A percentile compares a stretch with the other conserved stretches of the same genome.
Evolutionary conservation across 2,329 filamentous ascomycete species (phyloP).

Genomic region (Daldinia sp.): DNA sequence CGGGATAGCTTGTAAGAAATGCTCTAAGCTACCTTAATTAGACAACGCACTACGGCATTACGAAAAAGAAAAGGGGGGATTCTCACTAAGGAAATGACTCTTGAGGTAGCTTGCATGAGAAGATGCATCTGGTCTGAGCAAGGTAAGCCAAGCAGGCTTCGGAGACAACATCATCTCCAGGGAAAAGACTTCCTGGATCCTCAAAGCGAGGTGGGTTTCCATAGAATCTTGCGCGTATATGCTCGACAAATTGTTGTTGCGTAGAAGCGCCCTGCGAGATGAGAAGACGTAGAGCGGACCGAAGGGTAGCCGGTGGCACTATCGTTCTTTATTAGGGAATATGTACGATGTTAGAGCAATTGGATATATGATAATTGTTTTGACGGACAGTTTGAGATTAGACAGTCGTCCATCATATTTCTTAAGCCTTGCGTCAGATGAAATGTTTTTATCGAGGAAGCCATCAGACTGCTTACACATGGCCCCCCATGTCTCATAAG

Average conservation of each 20-base stretch:
- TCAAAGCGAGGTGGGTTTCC: slow-evolving; percentile 44
- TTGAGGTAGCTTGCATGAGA: slow-evolving; percentile 53
- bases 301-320: slow-evolving; percentile 52
- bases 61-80: background rate
- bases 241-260: slow-evolving; percentile 52
- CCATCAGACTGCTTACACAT: slow-evolving; percentile 43
- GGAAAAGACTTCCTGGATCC: slow-evolving; percentile 46
- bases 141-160: slow-evolving; percentile 48
- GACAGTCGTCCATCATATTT: slow-evolving; percentile 58
- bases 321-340: slow-evolving; percentile 14
- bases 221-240: slow-evolving; percentile 49
- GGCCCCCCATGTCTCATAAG: slow-evolving; percentile 43
- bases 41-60: background rate
- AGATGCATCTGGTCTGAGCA: slow-evolving; percentile 53
- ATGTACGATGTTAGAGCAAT: too few relatives aligned
- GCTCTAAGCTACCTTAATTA: slow-evolving; percentile 43
- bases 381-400: slow-evolving; percentile 54
- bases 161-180: slow-evolving; percentile 42
- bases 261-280: slow-evolving; percentile 50
- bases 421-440: slow-evolving; percentile 37
- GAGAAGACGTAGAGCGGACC: slow-evolving; percentile 52
- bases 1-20: slow-evolving; percentile 44
- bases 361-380: background rate
- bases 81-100: slow-evolving; percentile 49
- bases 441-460: background rate